Base-by-base conservation (phyloP, 2,329 filamentous ascomycete genomes). In the Fusarium agapanthi region DNA sequence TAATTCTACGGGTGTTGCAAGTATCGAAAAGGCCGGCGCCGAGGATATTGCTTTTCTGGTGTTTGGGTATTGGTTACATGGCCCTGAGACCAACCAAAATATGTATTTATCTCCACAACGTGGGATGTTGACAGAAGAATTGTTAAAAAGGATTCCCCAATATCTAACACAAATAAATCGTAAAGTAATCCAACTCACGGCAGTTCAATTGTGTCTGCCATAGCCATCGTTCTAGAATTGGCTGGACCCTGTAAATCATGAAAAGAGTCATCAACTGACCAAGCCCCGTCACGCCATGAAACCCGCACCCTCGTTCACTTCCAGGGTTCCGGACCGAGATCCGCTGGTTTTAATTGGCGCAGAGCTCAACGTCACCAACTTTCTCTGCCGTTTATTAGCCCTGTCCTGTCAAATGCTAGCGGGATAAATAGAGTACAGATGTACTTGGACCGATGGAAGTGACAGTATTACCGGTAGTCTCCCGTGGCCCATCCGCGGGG, bases 111-210 rank as follows among this genome's bases (percentile, higher is more conserved):
- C 45, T 9, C 22, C 7, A 9, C 6, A 11, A 18, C 7, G 18
- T 20, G 2, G n/a, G 32, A 35, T 13, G 4, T 10, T 3, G 14
- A 26, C 8, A 26, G 20, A 53, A 22, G 9, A 26, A 28, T 9
- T 24, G 4, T 6, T 20, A n/a, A 9, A 14, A 24, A 10, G 3
- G 7, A 13, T n/a, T 14, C 5, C 24, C 0, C 6, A 7, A 11
- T 10, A 5, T 28, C 6, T 11, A 22, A 5, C 20, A 32, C 7
- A 2, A 48, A 4, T 3, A 13, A 32, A 13, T 6, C 0, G 7
- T n/a, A 1, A 48, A 35, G 22, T 12, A 15, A 8, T 8, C 18
- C 30, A 6, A 2, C 9, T 22, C 13, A n/a, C n/a, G 48, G n/a
- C 32, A 16, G 24, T 18, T 54, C 24, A 37, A 14, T 20, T 20